A percentile compares a stretch with the other conserved stretches of the same genome.
Evolutionary conservation across 805 yeast genomes (phyloP).

Genomic region (Sugiyamaella valdiviana): DNA sequence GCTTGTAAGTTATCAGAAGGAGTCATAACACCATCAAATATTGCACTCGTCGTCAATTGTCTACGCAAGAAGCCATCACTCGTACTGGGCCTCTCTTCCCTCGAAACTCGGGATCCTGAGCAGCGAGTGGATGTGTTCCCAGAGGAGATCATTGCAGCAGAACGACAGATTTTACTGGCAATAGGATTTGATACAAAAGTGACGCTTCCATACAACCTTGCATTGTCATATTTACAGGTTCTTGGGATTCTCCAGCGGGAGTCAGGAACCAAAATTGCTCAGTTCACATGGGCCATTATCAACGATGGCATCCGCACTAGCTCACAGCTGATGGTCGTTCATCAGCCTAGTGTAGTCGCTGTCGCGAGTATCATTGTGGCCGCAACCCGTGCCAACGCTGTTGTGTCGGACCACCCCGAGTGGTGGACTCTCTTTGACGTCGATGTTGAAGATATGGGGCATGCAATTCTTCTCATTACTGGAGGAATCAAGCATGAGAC

Average conservation of each 20-base stretch:
- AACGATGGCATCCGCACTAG: slow-evolving; percentile 14
- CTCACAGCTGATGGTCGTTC: slow-evolving; percentile 10
- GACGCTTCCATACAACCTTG: slow-evolving; percentile 13
- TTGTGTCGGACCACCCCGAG: slow-evolving; percentile 5
- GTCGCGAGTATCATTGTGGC: slow-evolving; percentile 15
- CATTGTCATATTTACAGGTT: slow-evolving; percentile 15
- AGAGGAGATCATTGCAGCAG: neutral
- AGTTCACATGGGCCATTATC: slow-evolving; percentile 9
- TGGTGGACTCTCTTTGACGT: slow-evolving; percentile 22
- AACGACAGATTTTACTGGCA: slow-evolving; percentile 12
- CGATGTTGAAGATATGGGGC: slow-evolving; percentile 9
- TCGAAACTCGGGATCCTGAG: neutral
- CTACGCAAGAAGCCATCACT: neutral
- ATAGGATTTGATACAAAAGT: slow-evolving; percentile 14
- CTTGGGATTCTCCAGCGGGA: slow-evolving; percentile 8
- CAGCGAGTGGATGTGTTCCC: neutral
- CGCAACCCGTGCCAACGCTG: slow-evolving; percentile 1
- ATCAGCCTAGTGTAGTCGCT: slow-evolving; percentile 18
- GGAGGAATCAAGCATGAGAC: slow-evolving; percentile 5
- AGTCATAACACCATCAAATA: neutral
- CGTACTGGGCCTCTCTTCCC: neutral
- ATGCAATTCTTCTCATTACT: slow-evolving; percentile 6
- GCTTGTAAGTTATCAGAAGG: slow-evolving; percentile 3
- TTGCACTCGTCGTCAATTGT: neutral
- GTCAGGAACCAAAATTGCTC: slow-evolving; percentile 1